Evolutionary conservation across 805 yeast species (phyloP), one percentile per base, ranked within the genome.

Genomic region (Suhomyces sp.): DNA sequence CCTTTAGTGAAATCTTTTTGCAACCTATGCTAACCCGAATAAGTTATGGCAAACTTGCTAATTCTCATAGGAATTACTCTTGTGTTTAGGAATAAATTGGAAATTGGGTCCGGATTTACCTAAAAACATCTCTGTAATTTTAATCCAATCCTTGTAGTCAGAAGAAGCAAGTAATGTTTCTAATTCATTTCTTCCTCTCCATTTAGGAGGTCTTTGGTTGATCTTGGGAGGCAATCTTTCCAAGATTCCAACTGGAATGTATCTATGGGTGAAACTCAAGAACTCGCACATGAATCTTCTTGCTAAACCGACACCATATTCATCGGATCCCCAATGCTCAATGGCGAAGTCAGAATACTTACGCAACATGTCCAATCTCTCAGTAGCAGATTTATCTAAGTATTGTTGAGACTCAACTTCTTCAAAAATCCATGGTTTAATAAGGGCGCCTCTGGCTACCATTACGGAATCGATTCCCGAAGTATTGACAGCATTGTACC

Each of bases 351-450:
- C 65, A 4, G 95, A 79, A 56, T 80, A 93, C 33, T 72, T 74
- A 44, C 70, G 68, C 50, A 91, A 60, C 27, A 83, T 76, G 23
- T 81, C 95, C 38, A 93, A 74, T 59, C 99, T 77, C 63, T 93
- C 97, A 14, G 82, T 69, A n/a, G 96, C 81, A 2, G 87, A 70
- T 65, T 91, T 93, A 60, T 93, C 99, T 43, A 93, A 63, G 58
- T 88, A 81, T 60, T 93, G 98, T 50, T 81, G 79, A 5, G 91
- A 71, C 39, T 91, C 95, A 38, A 93, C 77, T 63, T 93, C 99
- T 65, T 93, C 97, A 50, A 91, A 93, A 33, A 93, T 86, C 99
- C 99, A 93, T 22, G 99, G 99, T 63, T 93, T 93, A 57, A 93
- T 90, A 46, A 93, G 74, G 2, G 98, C 98, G 37, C 98, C 98